phyloP scores from a whole-genome alignment of 495 filamentous ascomycete genomes.

The Daldinia childiae region DNA sequence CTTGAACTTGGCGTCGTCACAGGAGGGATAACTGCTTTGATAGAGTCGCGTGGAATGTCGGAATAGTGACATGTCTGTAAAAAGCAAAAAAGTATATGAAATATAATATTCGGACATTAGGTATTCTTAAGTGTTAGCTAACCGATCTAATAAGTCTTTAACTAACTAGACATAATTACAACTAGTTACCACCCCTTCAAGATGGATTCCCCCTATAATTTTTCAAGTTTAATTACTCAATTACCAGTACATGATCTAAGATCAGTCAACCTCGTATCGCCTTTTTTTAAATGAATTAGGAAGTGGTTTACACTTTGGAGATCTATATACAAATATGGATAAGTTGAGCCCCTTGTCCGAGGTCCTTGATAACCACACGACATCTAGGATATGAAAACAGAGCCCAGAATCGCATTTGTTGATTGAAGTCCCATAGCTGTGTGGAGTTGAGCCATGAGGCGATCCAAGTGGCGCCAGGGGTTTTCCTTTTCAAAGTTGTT shows the following conservation, averaged over 20 bases:
- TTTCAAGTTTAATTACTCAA: background rate
- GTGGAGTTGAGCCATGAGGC: slow-evolving; percentile 30
- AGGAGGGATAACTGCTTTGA: slow-evolving; percentile 8
- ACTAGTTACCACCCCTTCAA: background rate
- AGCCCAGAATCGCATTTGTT: too few relatives aligned
- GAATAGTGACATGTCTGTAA: too few relatives aligned
- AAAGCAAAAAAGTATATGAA: too few relatives aligned
- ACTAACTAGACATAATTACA: background rate
- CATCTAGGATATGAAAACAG: slow-evolving; percentile 10
- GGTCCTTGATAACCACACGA: slow-evolving; percentile 21
- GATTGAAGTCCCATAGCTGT: background rate
- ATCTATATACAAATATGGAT: background rate
- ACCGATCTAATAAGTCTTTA: background rate
- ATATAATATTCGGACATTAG: too few relatives aligned
- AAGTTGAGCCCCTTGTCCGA: background rate
- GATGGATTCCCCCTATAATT: background rate
- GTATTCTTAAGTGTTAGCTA: background rate
- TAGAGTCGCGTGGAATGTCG: background rate
- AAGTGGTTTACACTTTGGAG: background rate
- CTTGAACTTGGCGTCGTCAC: slow-evolving; percentile 28
- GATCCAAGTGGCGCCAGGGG: slow-evolving; percentile 37
- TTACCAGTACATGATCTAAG: background rate
- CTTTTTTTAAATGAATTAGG: background rate
- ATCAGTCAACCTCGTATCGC: background rate
- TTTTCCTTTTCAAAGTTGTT: slow-evolving; percentile 1